Evolutionary conservation across 331 rosid species (phyloP).

Genomic region (Quercus tomentella): DNA sequence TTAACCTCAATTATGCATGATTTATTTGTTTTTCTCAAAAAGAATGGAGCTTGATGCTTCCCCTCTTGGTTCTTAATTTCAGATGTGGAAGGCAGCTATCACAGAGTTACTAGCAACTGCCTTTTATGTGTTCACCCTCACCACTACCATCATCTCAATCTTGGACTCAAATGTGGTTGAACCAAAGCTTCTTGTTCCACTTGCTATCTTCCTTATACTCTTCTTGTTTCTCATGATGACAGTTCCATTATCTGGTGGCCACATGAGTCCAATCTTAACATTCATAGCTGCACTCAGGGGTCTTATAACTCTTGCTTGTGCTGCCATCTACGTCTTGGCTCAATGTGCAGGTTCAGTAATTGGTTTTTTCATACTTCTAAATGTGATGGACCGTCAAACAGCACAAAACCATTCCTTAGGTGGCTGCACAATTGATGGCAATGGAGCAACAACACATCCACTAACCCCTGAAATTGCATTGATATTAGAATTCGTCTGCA

Average conservation of each 20-base stretch:
- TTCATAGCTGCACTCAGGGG: constrained; percentile 60
- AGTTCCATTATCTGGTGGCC: constrained; percentile 72
- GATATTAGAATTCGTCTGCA: constrained; percentile 53
- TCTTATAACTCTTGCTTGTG: constrained; percentile 44
- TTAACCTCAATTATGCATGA: too few relatives aligned
- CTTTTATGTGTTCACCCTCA: constrained; percentile 41
- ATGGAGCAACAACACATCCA: constrained; percentile 2
- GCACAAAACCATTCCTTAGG: constrained; percentile 44
- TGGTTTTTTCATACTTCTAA: constrained; percentile 46
- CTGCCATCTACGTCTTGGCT: constrained; percentile 35
- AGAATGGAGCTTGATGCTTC: neutral
- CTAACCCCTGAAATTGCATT: constrained; percentile 28
- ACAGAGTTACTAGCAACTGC: constrained; percentile 69
- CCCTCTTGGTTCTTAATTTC: neutral
- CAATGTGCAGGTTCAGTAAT: constrained; percentile 66
- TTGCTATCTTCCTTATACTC: constrained; percentile 52
- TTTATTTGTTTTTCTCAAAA: too few relatives aligned
- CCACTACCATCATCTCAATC: constrained; percentile 58
- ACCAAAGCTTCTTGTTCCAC: constrained; percentile 60
- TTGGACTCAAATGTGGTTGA: constrained; percentile 48
- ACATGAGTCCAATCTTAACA: constrained; percentile 69
- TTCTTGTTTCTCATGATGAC: constrained; percentile 67
- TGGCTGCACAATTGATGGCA: constrained; percentile 51
- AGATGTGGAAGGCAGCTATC: constrained; percentile 76
- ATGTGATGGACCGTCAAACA: constrained; percentile 36